Conservation (phyloP, 768 basidiomycete genomes). For the Boletus edulis region DNA sequence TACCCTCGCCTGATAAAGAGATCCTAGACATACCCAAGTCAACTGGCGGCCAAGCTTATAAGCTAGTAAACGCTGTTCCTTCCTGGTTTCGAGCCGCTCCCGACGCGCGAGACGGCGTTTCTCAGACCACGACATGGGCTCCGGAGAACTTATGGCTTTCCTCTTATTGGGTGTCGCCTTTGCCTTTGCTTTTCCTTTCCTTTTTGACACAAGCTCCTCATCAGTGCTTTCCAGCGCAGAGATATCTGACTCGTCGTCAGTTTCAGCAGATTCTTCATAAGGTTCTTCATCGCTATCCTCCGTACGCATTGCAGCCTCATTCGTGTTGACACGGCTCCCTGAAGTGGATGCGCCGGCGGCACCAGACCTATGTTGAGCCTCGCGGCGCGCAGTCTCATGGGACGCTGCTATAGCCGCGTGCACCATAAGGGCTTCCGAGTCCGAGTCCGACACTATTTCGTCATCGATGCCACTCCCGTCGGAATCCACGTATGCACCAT, state of each 20-base stretch:
- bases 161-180: constrained; percentile 24
- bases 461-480: constrained; percentile 61
- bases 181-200: constrained; percentile 33
- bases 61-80: constrained; percentile 50
- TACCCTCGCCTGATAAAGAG: constrained; percentile 3
- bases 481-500: constrained; percentile 47
- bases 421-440: constrained; percentile 46
- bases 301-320: constrained; percentile 16
- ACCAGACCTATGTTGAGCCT: constrained; percentile 29
- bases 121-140: constrained; percentile 8
- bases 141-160: constrained; percentile 2
- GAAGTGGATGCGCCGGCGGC: constrained; percentile 33
- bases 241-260: constrained; percentile 8
- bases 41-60: constrained; percentile 68
- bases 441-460: constrained; percentile 37
- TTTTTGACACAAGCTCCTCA: constrained; percentile 24
- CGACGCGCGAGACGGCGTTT: constrained; percentile 16
- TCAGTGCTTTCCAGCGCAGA: constrained; percentile 12
- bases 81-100: constrained; percentile 33
- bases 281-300: constrained; percentile 14
- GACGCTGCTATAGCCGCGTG: constrained; percentile 57
- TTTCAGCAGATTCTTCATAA: not conserved
- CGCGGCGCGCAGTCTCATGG: constrained; percentile 34
- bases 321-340: constrained; percentile 41
- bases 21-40: constrained; percentile 53